These are phyloP conservation scores for Aegilops longissima DNA, from an alignment of 176 grass and related monocot genomes.

Conservation along the genomic window DNA sequence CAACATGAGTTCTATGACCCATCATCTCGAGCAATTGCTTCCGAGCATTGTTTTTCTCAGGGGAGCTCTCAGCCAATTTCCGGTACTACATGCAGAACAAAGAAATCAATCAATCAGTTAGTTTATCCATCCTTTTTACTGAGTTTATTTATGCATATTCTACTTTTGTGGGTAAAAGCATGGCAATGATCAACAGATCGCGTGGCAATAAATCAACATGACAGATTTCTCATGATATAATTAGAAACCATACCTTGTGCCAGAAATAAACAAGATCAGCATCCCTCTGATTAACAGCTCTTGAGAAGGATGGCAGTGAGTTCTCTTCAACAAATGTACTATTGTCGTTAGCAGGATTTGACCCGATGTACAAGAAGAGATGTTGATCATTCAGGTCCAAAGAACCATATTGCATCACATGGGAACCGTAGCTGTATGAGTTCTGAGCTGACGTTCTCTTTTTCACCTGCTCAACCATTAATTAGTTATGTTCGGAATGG, in stretches of 20 bases:
- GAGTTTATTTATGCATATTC: background rate
- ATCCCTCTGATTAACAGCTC: slow-evolving; percentile 78
- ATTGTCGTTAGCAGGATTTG: slow-evolving; percentile 72
- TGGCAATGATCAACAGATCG: background rate
- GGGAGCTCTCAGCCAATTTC: slow-evolving; percentile 48
- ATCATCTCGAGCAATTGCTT: slow-evolving; percentile 82
- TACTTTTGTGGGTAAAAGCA: background rate
- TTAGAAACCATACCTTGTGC: slow-evolving; percentile 42
- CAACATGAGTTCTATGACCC: slow-evolving; percentile 74
- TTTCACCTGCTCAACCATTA: slow-evolving; percentile 63
- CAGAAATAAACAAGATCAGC: slow-evolving; percentile 94
- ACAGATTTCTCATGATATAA: background rate
- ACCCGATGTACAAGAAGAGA: slow-evolving; percentile 68
- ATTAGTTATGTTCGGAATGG: background rate
- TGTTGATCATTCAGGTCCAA: slow-evolving; percentile 51
- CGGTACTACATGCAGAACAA: slow-evolving; percentile 48
- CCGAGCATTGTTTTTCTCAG: slow-evolving; percentile 57
- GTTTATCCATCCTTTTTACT: slow-evolving; percentile 3
- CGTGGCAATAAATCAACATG: background rate
- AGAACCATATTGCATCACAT: slow-evolving; percentile 93
- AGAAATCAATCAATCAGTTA: background rate
- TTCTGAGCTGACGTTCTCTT: slow-evolving; percentile 50
- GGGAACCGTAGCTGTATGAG: slow-evolving; percentile 62
- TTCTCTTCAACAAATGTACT: slow-evolving; percentile 60
- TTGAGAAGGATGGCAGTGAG: slow-evolving; percentile 46